Base-by-base conservation (phyloP, 768 basidiomycete species). In the Termitomyces bulborhizus region DNA sequence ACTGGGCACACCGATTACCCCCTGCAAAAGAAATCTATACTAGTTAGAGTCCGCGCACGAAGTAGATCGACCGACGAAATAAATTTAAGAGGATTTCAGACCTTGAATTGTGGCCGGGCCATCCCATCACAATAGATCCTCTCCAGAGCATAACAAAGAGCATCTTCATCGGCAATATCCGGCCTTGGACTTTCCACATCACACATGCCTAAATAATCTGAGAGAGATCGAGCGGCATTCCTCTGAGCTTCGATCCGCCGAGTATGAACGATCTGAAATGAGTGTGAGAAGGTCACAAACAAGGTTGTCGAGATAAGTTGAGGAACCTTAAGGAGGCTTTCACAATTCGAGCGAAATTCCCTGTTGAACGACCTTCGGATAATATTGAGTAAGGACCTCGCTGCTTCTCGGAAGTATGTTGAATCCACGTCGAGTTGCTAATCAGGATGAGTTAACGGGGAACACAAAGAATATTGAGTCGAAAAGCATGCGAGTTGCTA, bases 401-500 rank as follows among this genome's bases (percentile, higher is more conserved):
- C 71, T 40, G 89, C 75, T 8, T 76, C 72, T 6, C 69, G 66
- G 58, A 83, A 80, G 53, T 75, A 75, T 3, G 66, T 54, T 26
- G 65, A 63, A 68, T 91, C 88, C 11, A 70, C 54, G 53, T 81
- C 78, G 34, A 86, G 72, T 73, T 80, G 81, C 86, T 89, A 39
- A n/a, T 24, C 27, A 44, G 27, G 40, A 47, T 56, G 46, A 44
- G 42, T 56, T 41, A 51, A 31, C 6, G 42, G 27, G 6, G n/a
- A 44, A 39, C 36, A 45, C 16, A n/a, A 18, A 32, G 21, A 24
- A 24, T n/a, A 24, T 16, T 16, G 6, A 44, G 1, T 39, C 26
- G 1, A 40, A n/a, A 50, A 40, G 26, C 52, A 36, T 49, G 43
- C 48, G 34, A 27, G 26, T 37, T 37, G 47, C 45, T 44, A 55